Evolutionary conservation across 768 basidiomycete genomes (phyloP).

Genomic region (Macrolepiota fuliginosa): DNA sequence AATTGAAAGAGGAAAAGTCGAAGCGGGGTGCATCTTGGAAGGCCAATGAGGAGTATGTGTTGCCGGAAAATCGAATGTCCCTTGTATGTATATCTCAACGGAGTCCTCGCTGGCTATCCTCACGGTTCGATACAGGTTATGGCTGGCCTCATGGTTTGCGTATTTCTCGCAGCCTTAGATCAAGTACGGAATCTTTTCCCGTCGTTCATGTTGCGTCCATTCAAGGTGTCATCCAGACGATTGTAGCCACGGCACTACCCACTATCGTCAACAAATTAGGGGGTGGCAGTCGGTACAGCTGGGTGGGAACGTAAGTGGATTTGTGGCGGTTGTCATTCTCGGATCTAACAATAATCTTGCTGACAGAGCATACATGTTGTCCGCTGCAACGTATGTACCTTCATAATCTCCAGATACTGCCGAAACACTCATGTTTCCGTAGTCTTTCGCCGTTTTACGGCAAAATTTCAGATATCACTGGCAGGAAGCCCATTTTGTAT

Average conservation of each 20-base stretch:
- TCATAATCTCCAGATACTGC: background rate
- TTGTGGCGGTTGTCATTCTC: background rate
- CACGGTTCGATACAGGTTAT: constrained; percentile 35
- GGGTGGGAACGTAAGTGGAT: constrained; percentile 62
- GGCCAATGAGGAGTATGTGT: constrained; percentile 46
- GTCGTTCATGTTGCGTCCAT: background rate
- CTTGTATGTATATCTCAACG: constrained; percentile 32
- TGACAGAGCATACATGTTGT: constrained; percentile 69
- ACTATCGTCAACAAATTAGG: constrained; percentile 68
- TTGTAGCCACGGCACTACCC: constrained; percentile 74
- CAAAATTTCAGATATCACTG: constrained; percentile 62
- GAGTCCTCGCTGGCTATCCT: constrained; percentile 1
- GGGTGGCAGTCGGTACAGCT: constrained; percentile 62
- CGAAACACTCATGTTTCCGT: constrained; percentile 8
- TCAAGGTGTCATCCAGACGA: constrained; percentile 39
- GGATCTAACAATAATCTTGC: constrained; percentile 9
- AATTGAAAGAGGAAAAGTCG: constrained; percentile 14
- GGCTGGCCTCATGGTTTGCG: constrained; percentile 39
- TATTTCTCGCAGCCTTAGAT: constrained; percentile 57
- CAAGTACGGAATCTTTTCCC: constrained; percentile 38
- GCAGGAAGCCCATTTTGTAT: constrained; percentile 69
- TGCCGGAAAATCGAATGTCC: constrained; percentile 51
- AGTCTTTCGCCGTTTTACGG: constrained; percentile 74
- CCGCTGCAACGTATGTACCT: constrained; percentile 44
- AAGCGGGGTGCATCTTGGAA: constrained; percentile 55